Evolutionary conservation across 163 green algal species (phyloP).

Genomic region (Chlamydomonas reinhardtii): DNA sequence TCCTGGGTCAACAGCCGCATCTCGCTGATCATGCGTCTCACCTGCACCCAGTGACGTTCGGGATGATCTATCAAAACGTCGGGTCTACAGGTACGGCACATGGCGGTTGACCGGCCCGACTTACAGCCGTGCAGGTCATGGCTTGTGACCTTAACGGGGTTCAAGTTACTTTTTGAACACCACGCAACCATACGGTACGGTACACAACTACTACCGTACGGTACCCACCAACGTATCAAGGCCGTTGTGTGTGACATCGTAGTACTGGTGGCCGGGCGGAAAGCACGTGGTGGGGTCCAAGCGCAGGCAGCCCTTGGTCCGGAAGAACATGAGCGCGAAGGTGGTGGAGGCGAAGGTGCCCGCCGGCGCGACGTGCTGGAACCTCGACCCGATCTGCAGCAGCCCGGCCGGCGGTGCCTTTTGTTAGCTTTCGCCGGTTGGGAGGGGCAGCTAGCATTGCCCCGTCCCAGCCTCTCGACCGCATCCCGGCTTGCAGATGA

Average conservation of each 20-base stretch:
- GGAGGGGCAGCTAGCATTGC: no score
- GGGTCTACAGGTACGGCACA: not conserved
- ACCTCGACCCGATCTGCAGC: not conserved
- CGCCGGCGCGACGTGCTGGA: not conserved
- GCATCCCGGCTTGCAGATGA: no score
- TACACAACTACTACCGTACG: no score
- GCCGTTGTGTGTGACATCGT: slow-evolving; percentile 41
- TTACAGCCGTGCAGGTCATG: no score
- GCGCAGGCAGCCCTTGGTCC: slow-evolving; percentile 14
- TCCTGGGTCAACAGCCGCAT: slow-evolving; percentile 31
- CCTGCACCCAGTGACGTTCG: no score
- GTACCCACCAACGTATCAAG: not conserved
- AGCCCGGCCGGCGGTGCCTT: no score
- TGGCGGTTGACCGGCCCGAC: not conserved
- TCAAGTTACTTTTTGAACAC: no score
- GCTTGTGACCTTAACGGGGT: no score
- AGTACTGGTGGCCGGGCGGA: slow-evolving; percentile 17
- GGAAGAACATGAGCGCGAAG: not conserved
- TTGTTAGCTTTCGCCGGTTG: no score
- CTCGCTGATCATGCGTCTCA: slow-evolving; percentile 38
- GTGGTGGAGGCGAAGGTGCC: not conserved
- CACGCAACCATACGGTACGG: no score
- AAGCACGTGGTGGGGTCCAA: slow-evolving; percentile 23
- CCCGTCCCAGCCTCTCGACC: no score
- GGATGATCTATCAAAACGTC: no score